Evolutionary conservation across 805 yeast species (phyloP).

Genomic region (Zygoascus ofunaensis): DNA sequence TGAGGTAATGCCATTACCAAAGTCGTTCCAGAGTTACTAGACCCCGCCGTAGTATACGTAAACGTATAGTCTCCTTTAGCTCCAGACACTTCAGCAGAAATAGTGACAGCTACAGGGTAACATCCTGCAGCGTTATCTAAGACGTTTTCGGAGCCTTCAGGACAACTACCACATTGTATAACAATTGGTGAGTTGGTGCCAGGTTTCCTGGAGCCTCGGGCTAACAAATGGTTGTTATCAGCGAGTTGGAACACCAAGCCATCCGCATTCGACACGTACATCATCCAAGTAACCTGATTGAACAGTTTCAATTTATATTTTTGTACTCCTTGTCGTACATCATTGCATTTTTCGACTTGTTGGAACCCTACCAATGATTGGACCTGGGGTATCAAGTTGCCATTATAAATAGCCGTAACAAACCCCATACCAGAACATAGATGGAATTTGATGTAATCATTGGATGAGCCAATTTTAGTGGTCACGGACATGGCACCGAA

Average conservation of each 20-base stretch:
- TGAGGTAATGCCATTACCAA: conserved; percentile 66
- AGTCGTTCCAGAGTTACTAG: conserved; percentile 29
- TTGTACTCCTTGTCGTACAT: conserved; percentile 23
- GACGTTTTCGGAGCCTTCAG: conserved; percentile 11
- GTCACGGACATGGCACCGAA: conserved; percentile 43
- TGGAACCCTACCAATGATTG: conserved; percentile 40
- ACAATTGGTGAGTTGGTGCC: conserved; percentile 16
- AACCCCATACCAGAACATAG: conserved; percentile 78
- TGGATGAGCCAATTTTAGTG: conserved; percentile 31
- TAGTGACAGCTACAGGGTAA: conserved; percentile 43
- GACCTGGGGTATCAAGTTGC: conserved; percentile 39
- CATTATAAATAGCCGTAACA: conserved; percentile 50
- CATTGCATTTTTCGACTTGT: conserved; percentile 30
- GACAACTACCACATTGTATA: conserved; percentile 13
- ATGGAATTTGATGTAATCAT: conserved; percentile 43
- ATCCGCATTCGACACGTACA: conserved; percentile 38
- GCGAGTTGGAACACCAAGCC: conserved; percentile 14
- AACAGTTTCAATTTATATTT: conserved; percentile 35
- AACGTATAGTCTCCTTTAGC: conserved; percentile 44
- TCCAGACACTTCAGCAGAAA: conserved; percentile 38
- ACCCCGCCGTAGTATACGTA: conserved; percentile 34
- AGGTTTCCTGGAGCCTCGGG: conserved; percentile 23
- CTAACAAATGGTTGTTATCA: conserved; percentile 14
- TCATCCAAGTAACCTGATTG: conserved; percentile 41
- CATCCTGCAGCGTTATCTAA: conserved; percentile 68